Base-by-base conservation (phyloP, 2,329 filamentous ascomycete species). In the Ophiostoma montium region DNA sequence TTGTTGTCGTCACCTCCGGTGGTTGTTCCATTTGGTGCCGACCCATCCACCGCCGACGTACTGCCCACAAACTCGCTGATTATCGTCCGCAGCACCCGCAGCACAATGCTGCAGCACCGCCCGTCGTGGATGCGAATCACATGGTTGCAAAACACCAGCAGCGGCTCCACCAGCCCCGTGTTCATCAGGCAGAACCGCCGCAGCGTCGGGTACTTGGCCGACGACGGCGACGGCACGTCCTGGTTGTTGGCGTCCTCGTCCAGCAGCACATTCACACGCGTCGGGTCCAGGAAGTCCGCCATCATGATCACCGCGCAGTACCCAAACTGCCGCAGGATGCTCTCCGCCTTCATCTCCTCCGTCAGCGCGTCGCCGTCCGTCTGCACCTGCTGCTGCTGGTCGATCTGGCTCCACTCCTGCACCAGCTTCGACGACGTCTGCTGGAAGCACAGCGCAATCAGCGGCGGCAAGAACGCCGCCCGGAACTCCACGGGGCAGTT, bases 261-360 rank as follows among this genome's bases (percentile, higher is more conserved):
- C 3, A 39, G 35, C 15, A 47, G 70, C 82, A 78, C 46, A 18
- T 56, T 81, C 62, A 65, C 72, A 67, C 78, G 70, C 45, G 74
- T 72, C 13, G 88, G 85, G 61, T 94, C 89, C 19, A 98, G 71
- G 57, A 96, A 80, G 56, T 87, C 85, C 8, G 87, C 86, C 54
- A 95, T 84, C 74, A 96, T 87, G 57, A 92, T 82, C 30, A 95
- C 87, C 1, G 89, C 86, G 3, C 87, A 87, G 64, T 94, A 92
- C 0, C 90, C 95, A 46, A 96, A 74, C 62, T 95, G 88, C 18
- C 92, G 80, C 42, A 98, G 69, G 30, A 98, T 94, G 60, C 90
- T 96, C 63, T 98, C 92, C 7, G 86, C 82, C 65, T 95, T 95
- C 92, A 98, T 98, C 67, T 98, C 92, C 57, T 95, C 88, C 1